Conservation (phyloP, 2,329 filamentous ascomycete genomes). For the Aspergillus ochraceus region DNA sequence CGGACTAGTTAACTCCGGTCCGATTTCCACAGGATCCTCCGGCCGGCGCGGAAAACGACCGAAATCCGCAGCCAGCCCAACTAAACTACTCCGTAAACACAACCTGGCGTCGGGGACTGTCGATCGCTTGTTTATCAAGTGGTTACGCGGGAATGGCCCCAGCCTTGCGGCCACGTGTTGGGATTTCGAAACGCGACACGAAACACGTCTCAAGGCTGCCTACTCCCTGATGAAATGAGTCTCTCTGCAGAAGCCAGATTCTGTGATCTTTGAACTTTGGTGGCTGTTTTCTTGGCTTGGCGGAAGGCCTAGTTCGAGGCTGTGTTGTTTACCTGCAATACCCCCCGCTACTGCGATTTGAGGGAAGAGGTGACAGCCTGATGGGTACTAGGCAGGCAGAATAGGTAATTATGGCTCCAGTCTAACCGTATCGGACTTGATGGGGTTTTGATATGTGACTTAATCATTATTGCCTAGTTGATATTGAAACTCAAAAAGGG, state of each 20-base stretch:
- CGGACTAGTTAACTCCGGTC: not conserved
- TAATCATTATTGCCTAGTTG: no score
- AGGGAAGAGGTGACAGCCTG: not conserved
- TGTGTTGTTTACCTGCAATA: not conserved
- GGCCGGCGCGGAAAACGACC: not conserved
- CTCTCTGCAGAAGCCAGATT: not conserved
- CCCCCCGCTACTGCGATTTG: not conserved
- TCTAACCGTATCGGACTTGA: not conserved
- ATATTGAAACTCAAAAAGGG: not conserved
- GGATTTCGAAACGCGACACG: not conserved
- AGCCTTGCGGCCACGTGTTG: not conserved
- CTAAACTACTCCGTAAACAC: not conserved
- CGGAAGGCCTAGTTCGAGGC: not conserved
- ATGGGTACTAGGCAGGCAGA: not conserved
- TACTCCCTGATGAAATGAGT: no score
- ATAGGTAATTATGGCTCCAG: not conserved
- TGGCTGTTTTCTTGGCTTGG: not conserved
- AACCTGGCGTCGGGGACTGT: not conserved
- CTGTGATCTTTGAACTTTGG: no score
- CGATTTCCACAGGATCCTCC: not conserved
- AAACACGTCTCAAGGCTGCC: not conserved
- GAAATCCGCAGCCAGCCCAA: not conserved
- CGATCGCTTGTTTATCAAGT: not conserved
- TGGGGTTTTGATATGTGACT: not conserved
- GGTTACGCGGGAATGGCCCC: no score